Evolutionary conservation across 495 filamentous ascomycete species (phyloP).

Genomic region (Gamarada debralockiae): DNA sequence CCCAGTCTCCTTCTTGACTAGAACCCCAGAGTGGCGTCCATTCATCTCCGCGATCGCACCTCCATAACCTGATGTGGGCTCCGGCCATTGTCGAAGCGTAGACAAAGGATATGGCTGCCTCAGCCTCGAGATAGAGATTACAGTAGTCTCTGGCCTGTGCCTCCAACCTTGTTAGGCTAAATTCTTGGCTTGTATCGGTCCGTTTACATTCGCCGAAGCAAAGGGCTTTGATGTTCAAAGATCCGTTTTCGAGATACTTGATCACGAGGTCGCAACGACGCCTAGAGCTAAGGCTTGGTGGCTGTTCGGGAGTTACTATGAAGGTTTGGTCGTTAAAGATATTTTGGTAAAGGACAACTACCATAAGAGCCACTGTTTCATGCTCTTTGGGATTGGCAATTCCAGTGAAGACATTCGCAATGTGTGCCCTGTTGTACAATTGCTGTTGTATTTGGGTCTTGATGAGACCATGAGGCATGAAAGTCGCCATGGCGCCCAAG

Average conservation of each 20-base stretch:
- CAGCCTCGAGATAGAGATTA: neutral
- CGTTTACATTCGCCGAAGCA: conserved; percentile 1
- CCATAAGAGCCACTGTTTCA: conserved; percentile 1
- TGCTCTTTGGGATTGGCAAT: conserved; percentile 1
- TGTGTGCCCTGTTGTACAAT: conserved; percentile 5
- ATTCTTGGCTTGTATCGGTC: neutral
- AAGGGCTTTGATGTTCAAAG: neutral
- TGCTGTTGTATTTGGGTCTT: neutral
- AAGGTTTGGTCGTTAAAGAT: conserved; percentile 1
- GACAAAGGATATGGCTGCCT: neutral
- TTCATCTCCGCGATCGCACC: neutral
- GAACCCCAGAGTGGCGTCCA: neutral
- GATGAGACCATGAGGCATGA: conserved; percentile 3
- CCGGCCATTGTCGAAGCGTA: conserved; percentile 5
- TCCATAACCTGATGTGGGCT: conserved; percentile 3
- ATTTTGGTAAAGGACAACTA: neutral
- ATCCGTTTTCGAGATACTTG: neutral
- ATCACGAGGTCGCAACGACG: neutral
- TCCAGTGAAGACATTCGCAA: conserved; percentile 1
- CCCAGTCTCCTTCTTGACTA: neutral
- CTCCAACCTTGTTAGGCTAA: neutral
- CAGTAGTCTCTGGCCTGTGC: conserved; percentile 1
- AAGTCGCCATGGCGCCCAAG: too few relatives aligned
- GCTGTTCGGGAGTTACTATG: neutral
- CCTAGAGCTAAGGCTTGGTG: neutral